A percentile compares a stretch with the other conserved stretches of the same genome.
These are phyloP conservation scores for Jackrogersella minutella DNA, from an alignment of 495 filamentous ascomycete genomes.

Conservation along the genomic window DNA sequence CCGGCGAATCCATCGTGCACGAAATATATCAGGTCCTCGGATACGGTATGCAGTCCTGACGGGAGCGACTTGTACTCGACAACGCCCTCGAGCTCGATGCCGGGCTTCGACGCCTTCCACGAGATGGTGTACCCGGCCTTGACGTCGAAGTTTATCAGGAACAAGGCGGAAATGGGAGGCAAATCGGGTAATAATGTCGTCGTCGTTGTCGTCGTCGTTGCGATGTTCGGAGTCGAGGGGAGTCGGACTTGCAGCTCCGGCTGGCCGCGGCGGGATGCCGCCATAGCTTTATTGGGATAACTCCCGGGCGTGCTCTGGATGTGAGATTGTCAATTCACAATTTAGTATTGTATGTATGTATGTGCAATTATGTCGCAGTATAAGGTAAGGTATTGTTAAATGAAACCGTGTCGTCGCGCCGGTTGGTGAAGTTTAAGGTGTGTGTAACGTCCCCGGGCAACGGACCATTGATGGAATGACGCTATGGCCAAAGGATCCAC, in stretches of 20 bases:
- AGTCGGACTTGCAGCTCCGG: conserved; percentile 58
- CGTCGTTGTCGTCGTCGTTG: conserved; percentile 37
- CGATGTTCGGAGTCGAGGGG: conserved; percentile 37
- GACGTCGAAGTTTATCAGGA: conserved; percentile 86
- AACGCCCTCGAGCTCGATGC: conserved; percentile 82
- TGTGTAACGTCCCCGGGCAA: conserved; percentile 1
- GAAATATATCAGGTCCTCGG: conserved; percentile 92
- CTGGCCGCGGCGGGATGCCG: conserved; percentile 60
- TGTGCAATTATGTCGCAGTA: conserved; percentile 3
- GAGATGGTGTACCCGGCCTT: conserved; percentile 85
- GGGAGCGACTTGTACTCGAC: conserved; percentile 96
- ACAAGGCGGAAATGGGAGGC: conserved; percentile 81
- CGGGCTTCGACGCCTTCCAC: conserved; percentile 78
- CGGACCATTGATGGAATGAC: not conserved
- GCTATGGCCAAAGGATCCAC: conserved; percentile 2
- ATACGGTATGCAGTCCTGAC: conserved; percentile 88
- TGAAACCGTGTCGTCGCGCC: conserved; percentile 9
- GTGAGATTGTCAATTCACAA: conserved; percentile 2
- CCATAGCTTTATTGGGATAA: conserved; percentile 49
- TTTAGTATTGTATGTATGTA: too few relatives aligned
- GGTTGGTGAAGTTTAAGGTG: conserved; percentile 3
- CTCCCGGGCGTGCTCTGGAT: not conserved
- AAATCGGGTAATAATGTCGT: conserved; percentile 58
- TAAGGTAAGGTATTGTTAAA: too few relatives aligned
- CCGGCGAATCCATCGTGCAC: conserved; percentile 85